Evolutionary conservation across 768 basidiomycete genomes (phyloP), one percentile per base, ranked within the genome.

Genomic region (Xerocomus potaroensis): DNA sequence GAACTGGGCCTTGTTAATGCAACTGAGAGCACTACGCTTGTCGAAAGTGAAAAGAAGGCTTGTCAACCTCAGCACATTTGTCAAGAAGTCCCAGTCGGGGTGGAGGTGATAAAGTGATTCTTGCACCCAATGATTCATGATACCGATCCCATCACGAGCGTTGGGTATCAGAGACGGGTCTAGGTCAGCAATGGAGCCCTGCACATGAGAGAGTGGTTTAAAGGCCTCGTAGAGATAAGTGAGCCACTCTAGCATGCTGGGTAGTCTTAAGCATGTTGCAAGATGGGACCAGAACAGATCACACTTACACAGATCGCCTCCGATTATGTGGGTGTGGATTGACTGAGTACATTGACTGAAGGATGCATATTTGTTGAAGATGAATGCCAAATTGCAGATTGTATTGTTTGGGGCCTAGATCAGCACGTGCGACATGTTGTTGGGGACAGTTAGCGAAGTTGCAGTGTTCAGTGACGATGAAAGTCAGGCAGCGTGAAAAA

Each of bases 321-420:
- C 10, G 9, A 15, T 35, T 34, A 2, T 15, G 9, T 11, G 37
- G 44, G 0, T 21, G 7, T 4, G 50, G 55, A 12, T 46, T 23
- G 7, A 51, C 55, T 0, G 55, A 62, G 16, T 55, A 60, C 52
- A 58, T 54, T 8, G 50, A 53, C 22, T 77, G 69, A 33, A 74
- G 66, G 14, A 81, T 76, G 38, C 69, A 53, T 2, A 82, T 72
- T 40, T 80, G 77, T 37, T 72, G 71, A 2, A 83, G 47, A 51
- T 77, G 72, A 23, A 77, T 57, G 4, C 70, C 61, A 7, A 80
- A 58, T 11, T 72, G 71, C 16, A 55, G 19, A 34, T 75, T 74
- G 40, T 72, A 80, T 54, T 63, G 67, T n/a, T 53, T 53, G 2
- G 58, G 27, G 27, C 56, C 60, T 39, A 65, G 47, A 16, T 64